These are phyloP conservation scores for Chlorella sp. DNA, from an alignment of 139 green algal genomes.

Conservation along the genomic window DNA sequence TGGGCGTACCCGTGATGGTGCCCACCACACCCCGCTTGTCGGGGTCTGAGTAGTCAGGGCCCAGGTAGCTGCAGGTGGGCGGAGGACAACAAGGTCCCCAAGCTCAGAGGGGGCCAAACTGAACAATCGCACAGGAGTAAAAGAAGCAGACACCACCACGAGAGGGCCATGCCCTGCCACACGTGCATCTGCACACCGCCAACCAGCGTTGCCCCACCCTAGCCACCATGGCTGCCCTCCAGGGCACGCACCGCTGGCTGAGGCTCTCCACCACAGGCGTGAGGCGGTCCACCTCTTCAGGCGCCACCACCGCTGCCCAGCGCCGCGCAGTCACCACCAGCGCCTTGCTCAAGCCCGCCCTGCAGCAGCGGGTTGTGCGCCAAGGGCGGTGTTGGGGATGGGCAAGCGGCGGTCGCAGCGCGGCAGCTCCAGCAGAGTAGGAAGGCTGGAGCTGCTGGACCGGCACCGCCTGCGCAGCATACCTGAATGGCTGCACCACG, in stretches of 20 bases:
- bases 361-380: not conserved
- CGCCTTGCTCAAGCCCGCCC: conserved; percentile 39
- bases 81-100: too few species aligned
- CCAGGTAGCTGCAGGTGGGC: conserved; percentile 46
- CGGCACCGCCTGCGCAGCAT: not conserved
- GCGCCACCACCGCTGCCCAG: conserved; percentile 69
- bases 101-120: too few species aligned
- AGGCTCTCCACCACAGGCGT: conserved; percentile 86
- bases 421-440: too few species aligned
- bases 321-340: conserved; percentile 69
- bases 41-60: conserved; percentile 66
- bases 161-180: too few species aligned
- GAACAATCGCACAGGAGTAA: too few species aligned
- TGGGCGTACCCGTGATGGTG: conserved; percentile 20
- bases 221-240: not conserved
- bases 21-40: conserved; percentile 33
- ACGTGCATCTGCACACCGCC: too few species aligned
- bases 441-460: too few species aligned
- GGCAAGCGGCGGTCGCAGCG: too few species aligned
- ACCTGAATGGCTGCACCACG: conserved; percentile 80
- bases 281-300: conserved; percentile 79
- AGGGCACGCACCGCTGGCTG: conserved; percentile 53
- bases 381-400: too few species aligned
- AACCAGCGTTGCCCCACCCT: too few species aligned
- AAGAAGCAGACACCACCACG: too few species aligned